These are phyloP conservation scores for Auricularia cornea DNA, from an alignment of 768 basidiomycete genomes.

Conservation along the genomic window DNA sequence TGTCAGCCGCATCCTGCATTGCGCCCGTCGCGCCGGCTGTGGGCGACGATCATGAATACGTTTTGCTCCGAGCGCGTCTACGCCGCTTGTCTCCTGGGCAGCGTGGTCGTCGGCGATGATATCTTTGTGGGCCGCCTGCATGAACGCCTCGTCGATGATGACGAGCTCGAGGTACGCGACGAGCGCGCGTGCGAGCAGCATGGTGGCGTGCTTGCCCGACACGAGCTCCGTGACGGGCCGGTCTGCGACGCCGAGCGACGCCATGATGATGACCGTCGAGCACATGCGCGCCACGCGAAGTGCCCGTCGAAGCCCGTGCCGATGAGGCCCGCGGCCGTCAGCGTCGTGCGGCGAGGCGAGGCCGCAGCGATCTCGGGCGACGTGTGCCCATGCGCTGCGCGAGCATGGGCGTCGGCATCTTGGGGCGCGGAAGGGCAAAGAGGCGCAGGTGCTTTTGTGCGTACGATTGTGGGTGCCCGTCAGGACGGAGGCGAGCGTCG, in stretches of 20 bases:
- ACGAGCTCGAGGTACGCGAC: constrained; percentile 67
- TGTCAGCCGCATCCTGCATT: no score
- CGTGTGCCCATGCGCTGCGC: constrained; percentile 66
- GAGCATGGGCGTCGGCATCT: constrained; percentile 60
- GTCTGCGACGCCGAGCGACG: constrained; percentile 21
- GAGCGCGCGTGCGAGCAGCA: constrained; percentile 70
- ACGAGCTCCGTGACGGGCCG: constrained; percentile 55
- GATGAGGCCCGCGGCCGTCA: constrained; percentile 71
- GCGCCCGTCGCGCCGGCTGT: no score
- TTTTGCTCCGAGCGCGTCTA: constrained; percentile 58
- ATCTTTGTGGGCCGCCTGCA: constrained; percentile 72
- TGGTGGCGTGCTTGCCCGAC: constrained; percentile 61
- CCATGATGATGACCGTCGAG: constrained; percentile 1
- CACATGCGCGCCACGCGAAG: constrained; percentile 48
- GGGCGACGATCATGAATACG: no score
- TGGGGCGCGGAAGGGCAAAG: constrained; percentile 53
- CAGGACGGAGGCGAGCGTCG: constrained; percentile 83
- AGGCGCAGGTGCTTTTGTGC: constrained; percentile 55
- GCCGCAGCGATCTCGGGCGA: constrained; percentile 88
- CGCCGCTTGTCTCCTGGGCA: constrained; percentile 50
- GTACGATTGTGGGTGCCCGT: constrained; percentile 96
- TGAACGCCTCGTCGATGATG: constrained; percentile 87
- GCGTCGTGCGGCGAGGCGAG: constrained; percentile 60
- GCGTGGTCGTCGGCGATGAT: no score
- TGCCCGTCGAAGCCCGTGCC: constrained; percentile 86